A percentile compares a stretch with the other conserved stretches of the same genome.
Conservation (phyloP, 2,329 filamentous ascomycete species). For the Penicillium glabrum region DNA sequence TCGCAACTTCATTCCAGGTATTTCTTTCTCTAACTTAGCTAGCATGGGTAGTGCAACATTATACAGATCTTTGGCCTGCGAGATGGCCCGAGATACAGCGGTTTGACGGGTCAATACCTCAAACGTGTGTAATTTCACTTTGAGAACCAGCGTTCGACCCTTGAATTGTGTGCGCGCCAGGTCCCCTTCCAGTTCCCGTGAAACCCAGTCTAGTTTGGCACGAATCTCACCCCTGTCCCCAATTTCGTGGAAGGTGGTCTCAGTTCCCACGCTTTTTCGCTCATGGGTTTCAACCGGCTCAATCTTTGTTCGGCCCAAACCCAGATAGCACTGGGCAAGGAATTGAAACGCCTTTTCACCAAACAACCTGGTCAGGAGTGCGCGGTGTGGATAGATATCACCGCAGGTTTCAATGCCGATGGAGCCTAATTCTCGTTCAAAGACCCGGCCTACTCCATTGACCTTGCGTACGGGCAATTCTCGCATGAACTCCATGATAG, state of each 20-base stretch:
- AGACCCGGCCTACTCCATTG: conserved; percentile 90
- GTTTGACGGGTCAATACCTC: conserved; percentile 85
- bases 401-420: conserved; percentile 86
- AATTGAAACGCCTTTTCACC: conserved; percentile 91
- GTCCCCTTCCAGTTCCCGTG: conserved; percentile 84
- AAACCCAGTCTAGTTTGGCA: conserved; percentile 75
- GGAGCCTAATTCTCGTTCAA: conserved; percentile 85
- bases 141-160: conserved; percentile 86
- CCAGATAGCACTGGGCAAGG: conserved; percentile 78
- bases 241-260: conserved; percentile 86
- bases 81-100: conserved; percentile 70
- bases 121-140: conserved; percentile 92
- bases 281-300: conserved; percentile 87
- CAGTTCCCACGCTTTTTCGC: conserved; percentile 89
- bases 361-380: conserved; percentile 74
- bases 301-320: conserved; percentile 79
- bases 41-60: conserved; percentile 79
- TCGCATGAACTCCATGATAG: conserved; percentile 83
- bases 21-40: conserved; percentile 77
- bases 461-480: conserved; percentile 84
- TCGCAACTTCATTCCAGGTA: conserved; percentile 73
- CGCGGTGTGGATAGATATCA: conserved; percentile 76
- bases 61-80: conserved; percentile 77
- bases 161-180: conserved; percentile 77
- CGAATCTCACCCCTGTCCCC: conserved; percentile 66